Percentiles rank a stretch among this genome's conserved stretches.
Conservation (phyloP, 2,329 filamentous ascomycete species). For the Aspergillus calidoustus region DNA sequence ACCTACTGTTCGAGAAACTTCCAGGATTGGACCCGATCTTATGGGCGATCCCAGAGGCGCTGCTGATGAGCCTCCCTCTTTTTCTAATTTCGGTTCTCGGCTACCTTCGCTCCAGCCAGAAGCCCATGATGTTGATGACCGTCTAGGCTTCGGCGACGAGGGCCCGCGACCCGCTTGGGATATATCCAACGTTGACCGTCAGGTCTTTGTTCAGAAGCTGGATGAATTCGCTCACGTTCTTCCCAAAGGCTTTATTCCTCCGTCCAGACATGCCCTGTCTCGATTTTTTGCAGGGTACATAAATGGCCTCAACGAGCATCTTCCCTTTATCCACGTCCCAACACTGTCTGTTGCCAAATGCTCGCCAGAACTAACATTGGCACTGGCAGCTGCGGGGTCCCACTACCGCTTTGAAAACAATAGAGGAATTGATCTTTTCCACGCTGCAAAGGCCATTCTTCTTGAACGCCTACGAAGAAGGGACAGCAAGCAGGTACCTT, state of each 20-base stretch:
- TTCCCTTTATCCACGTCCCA: constrained; percentile 57
- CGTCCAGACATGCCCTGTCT: constrained; percentile 53
- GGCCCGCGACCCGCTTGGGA: constrained; percentile 52
- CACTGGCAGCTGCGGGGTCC: constrained; percentile 56
- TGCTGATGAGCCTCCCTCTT: constrained; percentile 50
- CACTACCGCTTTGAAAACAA: constrained; percentile 55
- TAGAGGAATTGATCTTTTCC: constrained; percentile 61
- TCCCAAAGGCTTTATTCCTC: constrained; percentile 53
- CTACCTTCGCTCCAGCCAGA: constrained; percentile 54
- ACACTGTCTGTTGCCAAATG: constrained; percentile 52
- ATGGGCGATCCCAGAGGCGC: constrained; percentile 44
- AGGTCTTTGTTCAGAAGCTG: constrained; percentile 49
- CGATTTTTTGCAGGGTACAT: constrained; percentile 58
- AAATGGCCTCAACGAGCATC: constrained; percentile 56
- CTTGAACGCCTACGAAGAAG: constrained; percentile 56
- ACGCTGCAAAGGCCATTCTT: constrained; percentile 60
- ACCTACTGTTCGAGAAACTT: constrained; percentile 36
- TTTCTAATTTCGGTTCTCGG: constrained; percentile 54
- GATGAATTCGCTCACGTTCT: constrained; percentile 53
- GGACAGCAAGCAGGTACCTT: constrained; percentile 51
- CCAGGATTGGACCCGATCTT: constrained; percentile 45
- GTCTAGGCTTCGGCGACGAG: constrained; percentile 48
- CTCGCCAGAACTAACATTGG: constrained; percentile 55
- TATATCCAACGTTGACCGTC: constrained; percentile 52
- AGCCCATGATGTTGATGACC: constrained; percentile 49